Evolutionary conservation across 768 basidiomycete species (phyloP).

Genomic region (Termitomyces sp.): DNA sequence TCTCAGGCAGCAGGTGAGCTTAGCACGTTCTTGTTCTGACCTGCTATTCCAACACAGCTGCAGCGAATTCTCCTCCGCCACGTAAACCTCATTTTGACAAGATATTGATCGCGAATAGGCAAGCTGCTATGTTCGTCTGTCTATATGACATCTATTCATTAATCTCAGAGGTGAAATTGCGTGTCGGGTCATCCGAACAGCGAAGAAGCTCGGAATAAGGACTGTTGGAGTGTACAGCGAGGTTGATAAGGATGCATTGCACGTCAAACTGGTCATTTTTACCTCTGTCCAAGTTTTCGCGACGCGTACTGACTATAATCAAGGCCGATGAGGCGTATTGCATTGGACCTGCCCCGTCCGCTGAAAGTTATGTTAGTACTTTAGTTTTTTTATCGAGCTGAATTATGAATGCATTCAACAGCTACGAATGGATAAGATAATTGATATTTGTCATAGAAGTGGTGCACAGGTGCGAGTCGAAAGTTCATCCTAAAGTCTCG

Average conservation of each 20-base stretch:
- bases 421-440: conserved; percentile 85
- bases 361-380: conserved; percentile 79
- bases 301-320: neutral
- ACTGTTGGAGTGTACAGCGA: conserved; percentile 93
- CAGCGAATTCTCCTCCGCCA: conserved; percentile 26
- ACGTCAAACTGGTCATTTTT: conserved; percentile 66
- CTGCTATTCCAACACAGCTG: neutral
- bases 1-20: neutral
- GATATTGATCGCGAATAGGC: conserved; percentile 26
- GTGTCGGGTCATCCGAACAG: conserved; percentile 90
- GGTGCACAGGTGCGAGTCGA: conserved; percentile 68
- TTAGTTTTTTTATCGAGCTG: neutral
- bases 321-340: conserved; percentile 87
- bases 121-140: conserved; percentile 21
- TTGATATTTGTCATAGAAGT: conserved; percentile 73
- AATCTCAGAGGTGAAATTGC: conserved; percentile 84
- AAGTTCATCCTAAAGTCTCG: neutral
- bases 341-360: conserved; percentile 86
- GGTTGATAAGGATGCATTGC: conserved; percentile 74
- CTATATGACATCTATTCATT: conserved; percentile 14
- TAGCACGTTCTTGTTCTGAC: neutral
- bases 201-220: conserved; percentile 80
- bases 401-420: conserved; percentile 21
- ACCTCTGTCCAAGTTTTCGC: neutral
- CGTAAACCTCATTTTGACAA: conserved; percentile 21